Conservation (phyloP, 208 protist species). For the Trypanosoma boissoni region DNA sequence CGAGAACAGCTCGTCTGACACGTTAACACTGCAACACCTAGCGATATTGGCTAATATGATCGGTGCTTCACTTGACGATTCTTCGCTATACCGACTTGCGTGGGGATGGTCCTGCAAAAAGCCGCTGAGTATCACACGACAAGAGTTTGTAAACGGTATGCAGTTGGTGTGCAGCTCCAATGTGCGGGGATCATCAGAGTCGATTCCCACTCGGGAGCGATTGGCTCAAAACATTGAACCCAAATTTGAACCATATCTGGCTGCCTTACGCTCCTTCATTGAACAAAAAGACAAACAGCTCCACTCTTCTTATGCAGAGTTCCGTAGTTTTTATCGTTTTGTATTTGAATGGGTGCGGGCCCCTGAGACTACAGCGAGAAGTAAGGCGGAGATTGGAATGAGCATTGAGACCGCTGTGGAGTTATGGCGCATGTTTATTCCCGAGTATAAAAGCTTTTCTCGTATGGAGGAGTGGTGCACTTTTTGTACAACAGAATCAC, state of each 20-base stretch:
- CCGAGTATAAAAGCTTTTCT: constrained; percentile 44
- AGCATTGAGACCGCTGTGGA: constrained; percentile 40
- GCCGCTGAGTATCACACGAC: constrained; percentile 42
- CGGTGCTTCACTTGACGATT: constrained; percentile 48
- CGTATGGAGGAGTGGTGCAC: constrained; percentile 49
- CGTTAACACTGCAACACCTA: constrained; percentile 49
- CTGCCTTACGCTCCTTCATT: constrained; percentile 2
- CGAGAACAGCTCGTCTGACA: not conserved
- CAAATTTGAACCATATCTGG: constrained; percentile 20
- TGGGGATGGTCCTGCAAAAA: constrained; percentile 31
- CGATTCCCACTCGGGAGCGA: not conserved
- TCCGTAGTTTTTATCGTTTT: constrained; percentile 33
- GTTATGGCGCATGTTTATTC: constrained; percentile 66
- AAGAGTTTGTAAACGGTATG: constrained; percentile 44
- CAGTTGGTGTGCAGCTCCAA: not conserved
- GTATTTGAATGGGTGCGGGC: constrained; percentile 28
- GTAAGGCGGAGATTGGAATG: constrained; percentile 14
- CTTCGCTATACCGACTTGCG: constrained; percentile 64
- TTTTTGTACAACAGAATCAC: constrained; percentile 38
- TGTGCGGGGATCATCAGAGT: not conserved
- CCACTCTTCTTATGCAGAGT: constrained; percentile 8
- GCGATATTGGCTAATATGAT: constrained; percentile 37
- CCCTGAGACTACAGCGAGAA: constrained; percentile 14
- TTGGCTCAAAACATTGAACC: not conserved
- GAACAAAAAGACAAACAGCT: constrained; percentile 8